Evolutionary conservation across 2,329 filamentous ascomycete genomes (phyloP).

Genomic region (Apiospora rasikravindrae): DNA sequence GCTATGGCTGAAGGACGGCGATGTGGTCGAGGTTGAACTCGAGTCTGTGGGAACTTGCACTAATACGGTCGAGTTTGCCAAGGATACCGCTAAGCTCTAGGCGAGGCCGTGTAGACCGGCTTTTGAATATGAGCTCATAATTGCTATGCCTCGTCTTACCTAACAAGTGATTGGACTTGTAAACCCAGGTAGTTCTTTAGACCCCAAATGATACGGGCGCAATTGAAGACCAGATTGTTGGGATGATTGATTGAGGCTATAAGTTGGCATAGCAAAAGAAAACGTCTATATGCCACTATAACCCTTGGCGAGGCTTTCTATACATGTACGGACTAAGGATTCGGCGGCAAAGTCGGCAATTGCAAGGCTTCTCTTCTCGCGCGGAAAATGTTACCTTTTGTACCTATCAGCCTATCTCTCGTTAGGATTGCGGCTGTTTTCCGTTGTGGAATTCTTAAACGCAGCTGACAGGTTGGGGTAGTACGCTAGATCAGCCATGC

Average conservation of each 20-base stretch:
- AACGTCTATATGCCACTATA: neutral
- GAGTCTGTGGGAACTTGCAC: slow-evolving; percentile 68
- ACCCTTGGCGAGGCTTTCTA: neutral
- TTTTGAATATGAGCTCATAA: neutral
- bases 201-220: neutral
- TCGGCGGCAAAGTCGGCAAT: neutral
- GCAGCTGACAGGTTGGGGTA: neutral
- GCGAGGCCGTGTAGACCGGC: neutral
- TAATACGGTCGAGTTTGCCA: slow-evolving; percentile 54
- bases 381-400: neutral
- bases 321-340: neutral
- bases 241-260: neutral
- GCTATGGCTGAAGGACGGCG: slow-evolving; percentile 72
- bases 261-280: neutral
- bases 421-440: neutral
- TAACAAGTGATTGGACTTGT: neutral
- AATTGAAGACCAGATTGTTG: neutral
- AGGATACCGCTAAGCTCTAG: slow-evolving; percentile 42
- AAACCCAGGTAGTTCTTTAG: neutral
- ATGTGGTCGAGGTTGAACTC: slow-evolving; percentile 71
- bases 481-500: neutral
- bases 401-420: no score
- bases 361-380: neutral
- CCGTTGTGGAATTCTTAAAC: neutral
- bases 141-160: neutral